Conservation (phyloP, 495 filamentous ascomycete genomes). For the Neurospora sp. region DNA sequence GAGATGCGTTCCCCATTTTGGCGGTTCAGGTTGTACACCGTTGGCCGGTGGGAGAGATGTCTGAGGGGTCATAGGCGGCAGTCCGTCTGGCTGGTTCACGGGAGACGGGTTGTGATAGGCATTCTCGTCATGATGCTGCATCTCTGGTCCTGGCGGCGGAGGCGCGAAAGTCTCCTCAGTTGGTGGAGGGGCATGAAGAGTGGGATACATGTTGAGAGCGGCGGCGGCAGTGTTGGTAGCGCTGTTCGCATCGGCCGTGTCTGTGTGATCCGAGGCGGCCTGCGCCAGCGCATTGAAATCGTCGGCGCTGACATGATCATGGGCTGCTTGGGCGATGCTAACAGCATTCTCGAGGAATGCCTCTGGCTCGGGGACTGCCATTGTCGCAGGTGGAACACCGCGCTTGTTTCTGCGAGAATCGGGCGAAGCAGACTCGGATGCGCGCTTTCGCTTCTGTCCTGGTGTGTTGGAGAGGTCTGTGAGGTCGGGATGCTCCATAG, state of each 20-base stretch:
- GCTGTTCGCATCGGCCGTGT: constrained; percentile 34
- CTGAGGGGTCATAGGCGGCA: constrained; percentile 36
- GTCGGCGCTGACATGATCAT: constrained; percentile 28
- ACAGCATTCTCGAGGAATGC: constrained; percentile 36
- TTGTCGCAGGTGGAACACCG: constrained; percentile 27
- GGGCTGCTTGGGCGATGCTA: constrained; percentile 37
- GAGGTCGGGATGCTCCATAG: constrained; percentile 30
- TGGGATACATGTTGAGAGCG: constrained; percentile 55
- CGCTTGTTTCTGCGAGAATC: constrained; percentile 37
- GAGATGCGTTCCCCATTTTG: constrained; percentile 8
- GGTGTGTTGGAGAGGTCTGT: constrained; percentile 20
- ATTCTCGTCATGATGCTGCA: constrained; percentile 24
- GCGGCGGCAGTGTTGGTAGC: constrained; percentile 61
- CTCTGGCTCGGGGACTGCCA: constrained; percentile 25
- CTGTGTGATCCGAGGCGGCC: constrained; percentile 33
- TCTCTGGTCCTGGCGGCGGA: constrained; percentile 2
- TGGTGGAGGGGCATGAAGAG: constrained; percentile 58
- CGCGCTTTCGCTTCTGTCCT: constrained; percentile 38
- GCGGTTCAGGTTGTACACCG: constrained; percentile 17
- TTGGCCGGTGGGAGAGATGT: constrained; percentile 20
- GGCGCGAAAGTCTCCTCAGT: constrained; percentile 59
- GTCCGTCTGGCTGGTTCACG: constrained; percentile 39
- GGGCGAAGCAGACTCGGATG: constrained; percentile 29
- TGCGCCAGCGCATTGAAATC: constrained; percentile 43
- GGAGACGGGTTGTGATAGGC: constrained; percentile 17